Evolutionary conservation across 306 rosid species (phyloP).

Genomic region (Pueraria montana): DNA sequence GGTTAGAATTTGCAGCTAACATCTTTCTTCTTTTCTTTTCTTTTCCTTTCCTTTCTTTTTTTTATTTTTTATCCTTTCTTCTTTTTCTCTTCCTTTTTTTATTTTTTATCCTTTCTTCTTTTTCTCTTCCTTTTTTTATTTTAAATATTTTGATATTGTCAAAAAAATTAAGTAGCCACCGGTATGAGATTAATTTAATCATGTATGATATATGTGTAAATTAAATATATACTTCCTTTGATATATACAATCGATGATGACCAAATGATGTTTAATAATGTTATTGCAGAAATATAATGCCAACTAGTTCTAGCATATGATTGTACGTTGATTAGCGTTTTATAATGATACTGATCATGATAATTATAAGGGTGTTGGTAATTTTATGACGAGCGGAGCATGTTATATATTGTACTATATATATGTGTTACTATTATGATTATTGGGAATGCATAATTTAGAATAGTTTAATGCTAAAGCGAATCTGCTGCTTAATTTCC

Average conservation of each 20-base stretch:
- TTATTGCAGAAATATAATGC: constrained; percentile 5
- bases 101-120: not conserved
- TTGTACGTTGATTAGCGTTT: constrained; percentile 45
- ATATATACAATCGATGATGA: constrained; percentile 33
- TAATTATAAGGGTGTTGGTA: not conserved
- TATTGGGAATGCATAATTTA: constrained; percentile 33
- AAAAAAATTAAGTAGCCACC: not conserved
- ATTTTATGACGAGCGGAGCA: not conserved
- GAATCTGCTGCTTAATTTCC: constrained; percentile 38
- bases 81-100: not conserved
- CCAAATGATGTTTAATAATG: constrained; percentile 32
- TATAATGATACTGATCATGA: constrained; percentile 4
- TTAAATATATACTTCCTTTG: constrained; percentile 34
- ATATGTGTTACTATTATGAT: not conserved
- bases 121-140: not conserved
- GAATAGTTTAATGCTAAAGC: constrained; percentile 36
- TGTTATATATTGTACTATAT: not conserved
- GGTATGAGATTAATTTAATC: constrained; percentile 50
- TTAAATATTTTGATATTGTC: constrained; percentile 38
- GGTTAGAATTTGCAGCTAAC: constrained; percentile 58
- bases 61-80: not conserved
- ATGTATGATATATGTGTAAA: constrained; percentile 47
- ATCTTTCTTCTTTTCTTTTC: constrained; percentile 29
- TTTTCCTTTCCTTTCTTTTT: not conserved
- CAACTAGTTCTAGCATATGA: constrained; percentile 32